These are phyloP conservation scores for Cucurbita moschata DNA, from an alignment of 306 rosid species.

Conservation along the genomic window DNA sequence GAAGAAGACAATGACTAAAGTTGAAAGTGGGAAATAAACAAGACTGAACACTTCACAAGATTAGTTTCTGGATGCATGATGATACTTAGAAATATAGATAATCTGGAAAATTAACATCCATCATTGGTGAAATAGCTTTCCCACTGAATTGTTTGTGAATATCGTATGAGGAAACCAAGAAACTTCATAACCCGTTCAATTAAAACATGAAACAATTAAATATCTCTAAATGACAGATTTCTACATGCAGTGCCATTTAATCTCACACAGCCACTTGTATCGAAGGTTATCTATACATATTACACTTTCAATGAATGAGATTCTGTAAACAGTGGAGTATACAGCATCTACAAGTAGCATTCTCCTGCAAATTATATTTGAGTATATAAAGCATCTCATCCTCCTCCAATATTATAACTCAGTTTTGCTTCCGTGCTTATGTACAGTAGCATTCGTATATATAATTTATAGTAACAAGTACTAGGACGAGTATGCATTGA, in stretches of 20 bases:
- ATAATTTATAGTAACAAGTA: not conserved
- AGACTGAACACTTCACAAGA: not conserved
- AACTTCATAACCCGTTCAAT: not conserved
- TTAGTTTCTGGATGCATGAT: not conserved
- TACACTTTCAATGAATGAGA: not conserved
- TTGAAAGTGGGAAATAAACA: not conserved
- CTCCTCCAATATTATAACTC: not conserved
- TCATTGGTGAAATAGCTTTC: not conserved
- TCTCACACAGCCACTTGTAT: not conserved
- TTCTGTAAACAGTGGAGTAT: not conserved
- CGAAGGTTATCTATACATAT: not conserved
- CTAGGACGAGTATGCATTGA: not conserved
- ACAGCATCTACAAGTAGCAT: too few species aligned
- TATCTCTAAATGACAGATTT: not conserved
- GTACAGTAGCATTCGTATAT: not conserved
- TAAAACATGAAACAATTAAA: not conserved
- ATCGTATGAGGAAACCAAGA: not conserved
- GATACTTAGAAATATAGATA: not conserved
- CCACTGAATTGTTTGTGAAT: not conserved
- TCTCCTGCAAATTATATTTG: too few species aligned
- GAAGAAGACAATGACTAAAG: slow-evolving; percentile 5
- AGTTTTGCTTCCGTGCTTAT: not conserved
- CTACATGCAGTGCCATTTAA: not conserved
- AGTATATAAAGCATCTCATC: not conserved
- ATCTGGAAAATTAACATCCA: not conserved